Conservation (phyloP, 345 rosid species). For the Eutrema yunnanense region DNA sequence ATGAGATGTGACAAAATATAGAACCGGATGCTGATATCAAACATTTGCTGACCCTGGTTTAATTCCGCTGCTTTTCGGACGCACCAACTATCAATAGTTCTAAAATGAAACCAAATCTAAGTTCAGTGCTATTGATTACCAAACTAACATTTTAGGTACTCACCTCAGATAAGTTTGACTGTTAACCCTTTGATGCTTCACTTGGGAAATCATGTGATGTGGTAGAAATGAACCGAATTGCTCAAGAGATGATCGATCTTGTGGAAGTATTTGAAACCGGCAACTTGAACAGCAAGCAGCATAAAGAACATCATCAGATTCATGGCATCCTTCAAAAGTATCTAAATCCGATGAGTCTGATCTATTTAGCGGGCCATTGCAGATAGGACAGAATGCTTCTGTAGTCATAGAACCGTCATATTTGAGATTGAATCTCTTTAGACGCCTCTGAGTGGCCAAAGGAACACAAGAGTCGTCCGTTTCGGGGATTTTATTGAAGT, state of each 20-base stretch:
- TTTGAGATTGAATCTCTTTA: constrained; percentile 61
- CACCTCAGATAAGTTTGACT: constrained; percentile 53
- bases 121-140: background rate
- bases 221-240: constrained; percentile 52
- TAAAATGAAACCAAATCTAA: background rate
- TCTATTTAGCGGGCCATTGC: constrained; percentile 54
- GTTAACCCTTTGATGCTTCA: constrained; percentile 20
- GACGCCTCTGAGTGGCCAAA: constrained; percentile 70
- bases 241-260: constrained; percentile 49
- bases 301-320: constrained; percentile 33
- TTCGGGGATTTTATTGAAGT: constrained; percentile 80
- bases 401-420: constrained; percentile 60
- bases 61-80: background rate
- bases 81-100: background rate
- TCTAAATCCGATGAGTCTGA: constrained; percentile 36
- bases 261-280: constrained; percentile 81
- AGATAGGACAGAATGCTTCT: constrained; percentile 71
- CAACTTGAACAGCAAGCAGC: constrained; percentile 78
- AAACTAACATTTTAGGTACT: constrained; percentile 5
- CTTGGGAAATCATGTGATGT: constrained; percentile 42
- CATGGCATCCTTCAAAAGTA: constrained; percentile 11
- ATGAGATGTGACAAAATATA: background rate
- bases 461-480: constrained; percentile 59
- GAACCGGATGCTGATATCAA: background rate
- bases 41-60: background rate